Conservation (phyloP, 805 yeast species). For the Isabelozyma heimii region DNA sequence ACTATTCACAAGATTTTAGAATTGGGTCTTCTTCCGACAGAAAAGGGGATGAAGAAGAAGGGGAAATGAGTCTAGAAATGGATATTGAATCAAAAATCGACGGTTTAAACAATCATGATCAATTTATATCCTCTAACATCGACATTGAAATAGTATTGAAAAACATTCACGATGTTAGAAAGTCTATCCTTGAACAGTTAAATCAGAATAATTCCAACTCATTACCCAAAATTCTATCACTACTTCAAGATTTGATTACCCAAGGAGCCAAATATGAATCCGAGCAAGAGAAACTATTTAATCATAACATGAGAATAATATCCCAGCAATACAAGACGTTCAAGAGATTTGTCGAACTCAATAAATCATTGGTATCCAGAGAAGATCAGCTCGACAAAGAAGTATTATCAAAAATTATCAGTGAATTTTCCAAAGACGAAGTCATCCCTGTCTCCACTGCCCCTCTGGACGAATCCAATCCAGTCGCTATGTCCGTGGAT, state of each 20-base stretch:
- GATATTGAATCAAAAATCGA: not conserved
- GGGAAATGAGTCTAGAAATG: not conserved
- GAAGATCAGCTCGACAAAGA: not conserved
- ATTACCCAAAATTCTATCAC: not conserved
- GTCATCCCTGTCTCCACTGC: not conserved
- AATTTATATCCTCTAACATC: not conserved
- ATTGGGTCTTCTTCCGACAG: not conserved
- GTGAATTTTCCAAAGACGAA: not conserved
- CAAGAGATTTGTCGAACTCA: not conserved
- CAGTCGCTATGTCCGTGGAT: not conserved
- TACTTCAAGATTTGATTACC: not conserved
- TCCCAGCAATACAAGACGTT: not conserved
- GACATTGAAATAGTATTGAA: not conserved
- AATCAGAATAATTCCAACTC: not conserved
- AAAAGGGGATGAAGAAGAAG: not conserved
- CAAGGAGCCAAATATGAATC: not conserved
- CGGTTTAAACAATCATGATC: not conserved
- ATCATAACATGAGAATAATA: not conserved
- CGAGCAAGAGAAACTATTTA: not conserved
- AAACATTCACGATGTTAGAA: not conserved
- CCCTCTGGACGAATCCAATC: not conserved
- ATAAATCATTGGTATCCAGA: not conserved
- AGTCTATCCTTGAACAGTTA: not conserved
- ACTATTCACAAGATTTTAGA: not conserved
- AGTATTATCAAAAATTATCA: not conserved